Base-by-base conservation (phyloP, 352 stramenopile species). In the Paralagenidium karlingii region DNA sequence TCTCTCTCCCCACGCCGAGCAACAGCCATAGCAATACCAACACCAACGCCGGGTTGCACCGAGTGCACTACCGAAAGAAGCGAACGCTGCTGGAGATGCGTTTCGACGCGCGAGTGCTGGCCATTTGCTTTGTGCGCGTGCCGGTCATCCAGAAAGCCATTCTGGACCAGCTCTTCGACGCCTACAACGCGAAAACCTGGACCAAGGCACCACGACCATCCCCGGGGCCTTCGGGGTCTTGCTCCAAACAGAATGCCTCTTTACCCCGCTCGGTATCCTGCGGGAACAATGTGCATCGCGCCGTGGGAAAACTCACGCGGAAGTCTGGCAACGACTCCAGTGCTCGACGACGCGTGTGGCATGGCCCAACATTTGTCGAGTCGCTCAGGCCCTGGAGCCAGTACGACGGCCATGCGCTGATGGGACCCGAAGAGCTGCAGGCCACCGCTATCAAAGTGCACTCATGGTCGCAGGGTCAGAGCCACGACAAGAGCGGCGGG, bases 61-160 rank as follows among this genome's bases (percentile, higher is more conserved):
- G 22, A 7, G 16, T 16, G 7, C 30, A 16, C 7, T 7, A 20
- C 22, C 30, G 30, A 36, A 69, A 63, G 27, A 52, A 53, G 16
- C 63, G 68, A 1, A 67, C 68, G 7, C 54, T 76, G 15, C 41
- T 60, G 4, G 68, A 85, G 49, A 62, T 57, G 10, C 53, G 68
- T 31, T 85, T 82, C 43, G 81, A 67, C 43, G 68, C 65, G n/a
- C 70, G 71, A 8, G 47, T 74, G 30, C 56, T 82, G n/a, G 71
- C 71, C 10, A 53, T 85, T 8, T 82, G 68, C 47, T 85, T 78
- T 48, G 74, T 80, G 22, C 71, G 71, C 5, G 58, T 82, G 5
- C 61, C 68, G 3, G 43, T 73, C 12, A 47, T 85, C 0, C 71
- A 81, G 24, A 49, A 41, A 3, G 55, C 61, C 20, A 61, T 85